Percentiles rank a stretch among this genome's conserved stretches.
phyloP scores from a whole-genome alignment of 257 asterid genomes.

The Solanum paucissectum region DNA sequence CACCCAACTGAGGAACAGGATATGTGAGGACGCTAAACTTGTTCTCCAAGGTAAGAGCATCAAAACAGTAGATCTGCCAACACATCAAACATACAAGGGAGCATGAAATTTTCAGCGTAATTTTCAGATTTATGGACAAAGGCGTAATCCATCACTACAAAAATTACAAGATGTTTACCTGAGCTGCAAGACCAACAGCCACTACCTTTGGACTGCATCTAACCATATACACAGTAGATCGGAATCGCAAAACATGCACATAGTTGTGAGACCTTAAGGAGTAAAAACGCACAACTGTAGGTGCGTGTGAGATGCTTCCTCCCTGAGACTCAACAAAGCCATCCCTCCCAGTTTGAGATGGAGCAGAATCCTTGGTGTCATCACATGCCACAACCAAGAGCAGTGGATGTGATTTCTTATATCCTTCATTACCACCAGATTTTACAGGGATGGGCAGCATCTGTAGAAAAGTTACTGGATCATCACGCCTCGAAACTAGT shows the following conservation, averaged over 20 bases:
- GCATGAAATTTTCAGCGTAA: background rate
- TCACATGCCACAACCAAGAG: slow-evolving; percentile 42
- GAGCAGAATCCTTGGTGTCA: slow-evolving; percentile 13
- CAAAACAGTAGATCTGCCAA: slow-evolving; percentile 47
- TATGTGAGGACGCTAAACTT: slow-evolving; percentile 40
- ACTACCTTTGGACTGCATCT: slow-evolving; percentile 40
- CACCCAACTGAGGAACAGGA: slow-evolving; percentile 36
- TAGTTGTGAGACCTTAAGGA: slow-evolving; percentile 40
- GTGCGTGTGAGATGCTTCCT: slow-evolving; percentile 18
- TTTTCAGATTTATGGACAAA: background rate
- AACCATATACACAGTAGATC: slow-evolving; percentile 38
- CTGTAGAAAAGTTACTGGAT: slow-evolving; percentile 35
- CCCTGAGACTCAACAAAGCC: slow-evolving; percentile 24
- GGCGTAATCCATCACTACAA: background rate
- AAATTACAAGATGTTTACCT: slow-evolving; percentile 15
- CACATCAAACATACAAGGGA: slow-evolving; percentile 1
- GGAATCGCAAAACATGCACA: slow-evolving; percentile 39
- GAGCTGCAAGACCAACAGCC: slow-evolving; percentile 44
- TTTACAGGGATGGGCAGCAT: slow-evolving; percentile 33
- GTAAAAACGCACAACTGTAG: slow-evolving; percentile 38
- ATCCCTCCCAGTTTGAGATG: slow-evolving; percentile 26
- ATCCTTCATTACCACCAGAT: slow-evolving; percentile 31
- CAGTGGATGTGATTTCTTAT: slow-evolving; percentile 31
- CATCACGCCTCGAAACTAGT: slow-evolving; percentile 42
- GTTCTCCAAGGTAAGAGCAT: slow-evolving; percentile 38